Conservation (phyloP, 164 flowering plant species). For the Piper betle region DNA sequence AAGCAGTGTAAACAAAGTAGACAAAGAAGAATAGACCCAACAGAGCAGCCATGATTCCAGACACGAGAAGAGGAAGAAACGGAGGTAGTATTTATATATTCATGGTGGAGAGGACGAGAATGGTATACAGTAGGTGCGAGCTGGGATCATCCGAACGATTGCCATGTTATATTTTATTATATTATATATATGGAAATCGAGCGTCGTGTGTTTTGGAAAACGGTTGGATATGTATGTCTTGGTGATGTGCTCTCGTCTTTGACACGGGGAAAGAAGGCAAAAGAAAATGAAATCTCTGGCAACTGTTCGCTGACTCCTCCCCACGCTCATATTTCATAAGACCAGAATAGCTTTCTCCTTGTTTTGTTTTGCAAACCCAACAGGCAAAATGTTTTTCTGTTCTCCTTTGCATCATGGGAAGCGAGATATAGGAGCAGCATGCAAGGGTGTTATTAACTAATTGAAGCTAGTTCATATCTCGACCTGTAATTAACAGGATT, state of each 20-base stretch:
- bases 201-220: no score
- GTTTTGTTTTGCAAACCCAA: no score
- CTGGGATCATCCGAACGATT: neutral
- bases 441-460: no score
- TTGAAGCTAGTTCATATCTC: no score
- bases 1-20: constrained; percentile 30
- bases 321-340: constrained; percentile 3
- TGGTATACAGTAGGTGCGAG: constrained; percentile 7
- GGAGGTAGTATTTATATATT: neutral
- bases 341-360: no score
- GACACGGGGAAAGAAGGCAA: constrained; percentile 7
- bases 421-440: no score
- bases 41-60: constrained; percentile 23
- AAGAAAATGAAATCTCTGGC: neutral
- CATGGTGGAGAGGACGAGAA: constrained; percentile 1
- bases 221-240: no score
- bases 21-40: constrained; percentile 20
- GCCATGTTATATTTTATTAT: neutral
- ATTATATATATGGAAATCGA: neutral
- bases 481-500: no score
- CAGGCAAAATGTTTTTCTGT: no score
- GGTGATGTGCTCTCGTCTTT: constrained; percentile 5
- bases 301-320: constrained; percentile 8
- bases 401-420: no score
- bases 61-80: neutral